Conservation (phyloP, 345 rosid genomes). For the Turnera subulata region DNA sequence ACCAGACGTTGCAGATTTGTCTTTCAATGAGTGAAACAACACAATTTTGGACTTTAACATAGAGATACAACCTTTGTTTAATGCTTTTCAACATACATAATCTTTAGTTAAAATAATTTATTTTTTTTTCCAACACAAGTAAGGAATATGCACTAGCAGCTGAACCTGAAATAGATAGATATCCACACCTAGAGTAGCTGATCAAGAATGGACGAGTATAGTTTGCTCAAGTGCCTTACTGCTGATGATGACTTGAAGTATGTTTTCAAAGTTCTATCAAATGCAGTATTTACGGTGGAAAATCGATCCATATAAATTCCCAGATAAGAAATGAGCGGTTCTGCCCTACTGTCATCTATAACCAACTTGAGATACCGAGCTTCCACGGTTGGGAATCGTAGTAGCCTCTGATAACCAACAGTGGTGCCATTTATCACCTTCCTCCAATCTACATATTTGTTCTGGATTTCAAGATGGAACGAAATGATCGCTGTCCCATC, state of each 20-base stretch:
- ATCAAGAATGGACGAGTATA: conserved; percentile 20
- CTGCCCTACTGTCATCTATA: conserved; percentile 53
- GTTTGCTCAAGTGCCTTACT: conserved; percentile 26
- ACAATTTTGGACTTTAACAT: too few relatives aligned
- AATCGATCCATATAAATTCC: conserved; percentile 60
- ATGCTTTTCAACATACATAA: not conserved
- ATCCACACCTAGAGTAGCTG: conserved; percentile 13
- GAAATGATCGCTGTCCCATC: conserved; percentile 69
- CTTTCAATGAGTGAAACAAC: too few relatives aligned
- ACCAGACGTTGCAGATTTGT: too few relatives aligned
- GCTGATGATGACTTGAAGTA: conserved; percentile 4
- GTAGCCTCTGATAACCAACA: conserved; percentile 63
- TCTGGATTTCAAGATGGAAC: conserved; percentile 52
- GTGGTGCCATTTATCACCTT: conserved; percentile 59
- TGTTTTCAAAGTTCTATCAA: conserved; percentile 12
- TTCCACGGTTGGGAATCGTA: conserved; percentile 46
- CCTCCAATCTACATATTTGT: conserved; percentile 45
- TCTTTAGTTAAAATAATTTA: too few relatives aligned
- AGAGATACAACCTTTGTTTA: too few relatives aligned
- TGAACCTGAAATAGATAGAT: too few relatives aligned
- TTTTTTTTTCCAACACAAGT: too few relatives aligned
- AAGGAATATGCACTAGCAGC: not conserved
- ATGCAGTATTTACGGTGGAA: conserved; percentile 19
- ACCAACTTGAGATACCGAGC: conserved; percentile 56
- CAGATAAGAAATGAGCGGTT: conserved; percentile 68